Conservation (phyloP, 768 basidiomycete genomes). For the Agaricus blazei region DNA sequence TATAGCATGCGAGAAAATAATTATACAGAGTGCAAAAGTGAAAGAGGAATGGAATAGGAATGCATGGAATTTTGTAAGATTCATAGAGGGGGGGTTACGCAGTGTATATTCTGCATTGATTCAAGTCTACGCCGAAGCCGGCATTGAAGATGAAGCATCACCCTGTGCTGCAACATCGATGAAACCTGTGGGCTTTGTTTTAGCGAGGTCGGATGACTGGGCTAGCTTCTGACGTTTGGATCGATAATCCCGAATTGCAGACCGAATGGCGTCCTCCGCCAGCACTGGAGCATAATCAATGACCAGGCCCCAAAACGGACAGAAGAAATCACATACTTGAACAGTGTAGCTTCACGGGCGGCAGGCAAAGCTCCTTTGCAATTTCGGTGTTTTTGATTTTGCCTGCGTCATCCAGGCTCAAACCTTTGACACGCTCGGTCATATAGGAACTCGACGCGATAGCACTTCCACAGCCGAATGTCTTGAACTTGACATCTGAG, state of each 20-base stretch:
- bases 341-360: constrained; percentile 94
- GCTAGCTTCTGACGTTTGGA: constrained; percentile 63
- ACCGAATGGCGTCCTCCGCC: constrained; percentile 97
- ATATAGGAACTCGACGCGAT: constrained; percentile 98
- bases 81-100: not conserved
- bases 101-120: not conserved
- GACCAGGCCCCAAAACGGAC: not conserved
- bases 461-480: constrained; percentile 97
- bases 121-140: constrained; percentile 9
- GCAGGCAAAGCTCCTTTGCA: constrained; percentile 92
- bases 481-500: constrained; percentile 99
- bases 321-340: constrained; percentile 63
- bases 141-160: constrained; percentile 30
- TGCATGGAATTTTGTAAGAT: not conserved
- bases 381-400: constrained; percentile 99
- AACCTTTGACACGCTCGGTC: constrained; percentile 96
- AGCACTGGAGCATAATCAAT: constrained; percentile 50
- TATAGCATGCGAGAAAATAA: not conserved
- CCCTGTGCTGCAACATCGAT: constrained; percentile 61
- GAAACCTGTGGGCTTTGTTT: constrained; percentile 34
- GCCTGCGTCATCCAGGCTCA: constrained; percentile 90
- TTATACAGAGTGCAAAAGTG: constrained; percentile 9
- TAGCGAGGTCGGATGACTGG: constrained; percentile 28
- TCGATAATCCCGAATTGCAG: constrained; percentile 94
- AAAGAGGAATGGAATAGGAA: not conserved